Evolutionary conservation across 1,139 yeast genomes (phyloP), one percentile per base, ranked within the genome.

Genomic region (Geotrichum australiense): DNA sequence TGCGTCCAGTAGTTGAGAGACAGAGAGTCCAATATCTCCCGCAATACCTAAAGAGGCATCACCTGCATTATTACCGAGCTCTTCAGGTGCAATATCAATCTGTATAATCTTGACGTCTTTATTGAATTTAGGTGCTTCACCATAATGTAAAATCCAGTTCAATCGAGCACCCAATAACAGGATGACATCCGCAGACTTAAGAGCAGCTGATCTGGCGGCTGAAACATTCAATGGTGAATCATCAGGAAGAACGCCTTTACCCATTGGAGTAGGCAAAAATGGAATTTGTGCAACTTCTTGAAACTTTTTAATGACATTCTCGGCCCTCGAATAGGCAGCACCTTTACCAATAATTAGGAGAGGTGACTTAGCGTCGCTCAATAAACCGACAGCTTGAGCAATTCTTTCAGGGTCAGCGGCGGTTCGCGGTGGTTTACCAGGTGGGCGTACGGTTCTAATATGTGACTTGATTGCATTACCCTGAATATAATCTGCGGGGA

Each of bases 181-280:
- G 5, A 78, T 66, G 5, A 78, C 72, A 50, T 78, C 83, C 0
- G 83, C 76, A 2, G 61, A 51, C 47, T 64, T 65, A 48, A 78
- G 60, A 0, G 76, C 81, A 12, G 66, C 63, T 0, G 82, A 74
- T 43, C 85, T 64, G 2, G 80, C 80, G 1, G 81, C 74, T 0
- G 80, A 70, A 12, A 74, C 68, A 50, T 78, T 78, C 32, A 66
- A 53, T 0, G 53, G 55, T 36, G 64, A 62, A 3, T 59, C 52
- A 51, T 78, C 85, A 0, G 74, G 65, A 1, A 78, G 58, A 0
- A 78, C 74, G n/a, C 85, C 85, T 56, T 78, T 78, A 1, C 81
- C 85, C 85, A 78, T 78, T 2, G 85, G 84, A 0, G 85, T 78
- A 10, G 85, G 82, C 39, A 78, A 53, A 50, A 78, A 78, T 1